Base-by-base conservation (phyloP, 768 basidiomycete genomes). In the Boletus rubescentipes region DNA sequence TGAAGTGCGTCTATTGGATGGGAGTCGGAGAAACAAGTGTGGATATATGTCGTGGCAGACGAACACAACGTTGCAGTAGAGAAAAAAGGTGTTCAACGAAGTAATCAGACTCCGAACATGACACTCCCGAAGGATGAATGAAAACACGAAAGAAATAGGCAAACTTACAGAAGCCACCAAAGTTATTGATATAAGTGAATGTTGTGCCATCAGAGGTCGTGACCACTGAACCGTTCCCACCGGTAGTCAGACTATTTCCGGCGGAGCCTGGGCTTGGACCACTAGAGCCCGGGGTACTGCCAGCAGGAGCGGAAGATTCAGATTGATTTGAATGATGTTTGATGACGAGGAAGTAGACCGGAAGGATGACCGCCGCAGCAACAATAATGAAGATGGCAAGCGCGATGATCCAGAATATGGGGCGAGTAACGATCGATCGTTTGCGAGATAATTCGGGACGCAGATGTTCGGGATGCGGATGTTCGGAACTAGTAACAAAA, bases 171-270 rank as follows among this genome's bases (percentile, higher is more conserved):
- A 79, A 82, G 37, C 88, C 88, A 32, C 84, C 91, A 65, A 91
- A 89, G 18, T 79, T 72, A 69, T 94, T 95, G 54, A 75, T 76
- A 68, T 96, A 95, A 3, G 77, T 82, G 70, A 93, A 89, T 2
- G 79, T 84, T 1, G 81, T 72, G 1, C 93, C 93, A 64, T 92
- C 80, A 3, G 79, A 82, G 18, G 77, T 74, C 9, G 77, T 82
- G 47, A 93, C 72, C 5, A 75, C 75, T 29, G 85, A 87, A 10
- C 91, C 91, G 64, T 89, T 83, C 16, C 82, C 81, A 12, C 93
- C 93, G 3, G 75, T 62, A 14, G 61, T 72, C 15, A 31, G 21
- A 29, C 12, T 38, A 4, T 44, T 46, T 36, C 54, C 59, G 49
- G 55, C 52, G 42, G 57, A 35, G 26, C 61, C 36, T 16, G 26